Evolutionary conservation across 140 eudicot genomes (phyloP).

Genomic region (Senecio squalidus): DNA sequence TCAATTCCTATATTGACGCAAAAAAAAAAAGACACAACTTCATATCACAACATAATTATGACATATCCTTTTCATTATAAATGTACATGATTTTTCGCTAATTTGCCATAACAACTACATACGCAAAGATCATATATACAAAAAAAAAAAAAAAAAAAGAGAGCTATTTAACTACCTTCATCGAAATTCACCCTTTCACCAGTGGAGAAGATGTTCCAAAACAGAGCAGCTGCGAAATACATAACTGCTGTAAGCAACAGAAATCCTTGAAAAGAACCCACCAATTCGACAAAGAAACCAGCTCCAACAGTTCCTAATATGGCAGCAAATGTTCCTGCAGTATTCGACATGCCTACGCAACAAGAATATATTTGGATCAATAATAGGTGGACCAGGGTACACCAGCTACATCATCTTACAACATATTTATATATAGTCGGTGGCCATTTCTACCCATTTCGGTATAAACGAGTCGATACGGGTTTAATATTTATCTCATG

Average conservation of each 20-base stretch:
- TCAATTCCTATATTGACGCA: background rate
- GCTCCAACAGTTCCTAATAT: conserved; percentile 96
- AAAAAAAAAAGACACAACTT: background rate
- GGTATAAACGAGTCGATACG: background rate
- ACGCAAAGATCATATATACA: conserved; percentile 9
- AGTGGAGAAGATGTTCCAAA: conserved; percentile 64
- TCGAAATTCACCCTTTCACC: conserved; percentile 87
- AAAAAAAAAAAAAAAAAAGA: background rate
- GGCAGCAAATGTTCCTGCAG: conserved; percentile 92
- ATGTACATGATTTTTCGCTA: conserved; percentile 14
- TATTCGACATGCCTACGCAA: conserved; percentile 77
- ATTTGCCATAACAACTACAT: conserved; percentile 9
- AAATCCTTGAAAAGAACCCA: conserved; percentile 90
- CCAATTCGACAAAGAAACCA: conserved; percentile 81
- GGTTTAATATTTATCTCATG: background rate
- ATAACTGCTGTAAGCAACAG: conserved; percentile 71
- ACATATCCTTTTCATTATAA: conserved; percentile 16
- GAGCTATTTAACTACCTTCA: conserved; percentile 28
- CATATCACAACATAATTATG: conserved; percentile 7
- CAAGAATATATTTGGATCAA: background rate
- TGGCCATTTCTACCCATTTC: background rate
- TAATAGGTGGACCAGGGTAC: background rate
- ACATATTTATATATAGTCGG: background rate
- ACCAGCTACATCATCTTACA: background rate
- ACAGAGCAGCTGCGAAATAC: conserved; percentile 65